Percentiles rank a stretch among this genome's conserved stretches.
phyloP scores from a whole-genome alignment of 192 early-diverging fungal species.

The Geranomyces variabilis region DNA sequence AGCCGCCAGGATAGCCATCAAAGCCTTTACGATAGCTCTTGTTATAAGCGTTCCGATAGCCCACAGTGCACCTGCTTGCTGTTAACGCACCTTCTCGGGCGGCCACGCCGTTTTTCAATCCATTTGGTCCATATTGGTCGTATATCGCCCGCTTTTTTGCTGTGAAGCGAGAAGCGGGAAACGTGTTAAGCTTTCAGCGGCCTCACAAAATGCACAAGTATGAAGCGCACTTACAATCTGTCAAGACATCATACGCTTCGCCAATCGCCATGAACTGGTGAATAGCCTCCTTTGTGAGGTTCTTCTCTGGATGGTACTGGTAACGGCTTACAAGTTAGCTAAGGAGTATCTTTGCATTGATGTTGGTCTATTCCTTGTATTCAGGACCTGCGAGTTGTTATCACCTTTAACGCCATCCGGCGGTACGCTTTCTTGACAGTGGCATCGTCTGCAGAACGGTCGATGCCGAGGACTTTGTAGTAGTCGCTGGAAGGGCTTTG shows the following conservation, averaged over 20 bases:
- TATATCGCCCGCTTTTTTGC: constrained; percentile 55
- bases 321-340: no score
- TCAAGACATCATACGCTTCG: constrained; percentile 55
- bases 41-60: no score
- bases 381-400: no score
- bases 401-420: constrained; percentile 66
- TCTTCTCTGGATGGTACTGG: constrained; percentile 57
- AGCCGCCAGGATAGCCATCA: constrained; percentile 52
- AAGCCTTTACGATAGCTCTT: constrained; percentile 39
- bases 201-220: neutral
- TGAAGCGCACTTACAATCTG: constrained; percentile 40
- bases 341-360: no score
- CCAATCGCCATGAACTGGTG: constrained; percentile 48
- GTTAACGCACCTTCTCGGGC: constrained; percentile 42
- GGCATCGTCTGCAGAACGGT: constrained; percentile 75
- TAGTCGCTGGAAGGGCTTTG: constrained; percentile 64
- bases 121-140: constrained; percentile 60
- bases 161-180: constrained; percentile 11
- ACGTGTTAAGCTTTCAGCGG: neutral
- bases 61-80: neutral
- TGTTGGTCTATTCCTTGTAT: no score
- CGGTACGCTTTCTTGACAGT: constrained; percentile 58
- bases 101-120: constrained; percentile 56
- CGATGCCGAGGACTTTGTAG: constrained; percentile 85
- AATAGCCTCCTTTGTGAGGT: constrained; percentile 41